These are phyloP conservation scores for Arachnomyces sp. DNA, from an alignment of 2,329 filamentous ascomycete species.

Conservation along the genomic window DNA sequence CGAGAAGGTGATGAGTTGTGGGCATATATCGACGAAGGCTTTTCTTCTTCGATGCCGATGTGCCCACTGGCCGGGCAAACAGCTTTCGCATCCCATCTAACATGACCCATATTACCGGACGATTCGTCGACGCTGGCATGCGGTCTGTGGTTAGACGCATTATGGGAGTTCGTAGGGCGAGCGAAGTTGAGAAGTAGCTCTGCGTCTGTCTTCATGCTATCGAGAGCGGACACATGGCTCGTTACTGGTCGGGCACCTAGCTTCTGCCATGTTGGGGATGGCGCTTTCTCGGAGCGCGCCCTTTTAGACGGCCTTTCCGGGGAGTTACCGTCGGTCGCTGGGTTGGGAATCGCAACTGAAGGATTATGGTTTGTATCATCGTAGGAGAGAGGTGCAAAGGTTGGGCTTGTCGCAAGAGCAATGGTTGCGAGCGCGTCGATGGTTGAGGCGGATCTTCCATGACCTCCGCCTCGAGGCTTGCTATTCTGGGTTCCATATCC, in stretches of 20 bases:
- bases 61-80: conserved; percentile 14
- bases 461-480: conserved; percentile 18
- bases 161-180: conserved; percentile 29
- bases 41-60: conserved; percentile 13
- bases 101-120: conserved; percentile 18
- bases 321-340: conserved; percentile 6
- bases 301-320: conserved; percentile 52
- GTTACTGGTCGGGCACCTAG: conserved; percentile 20
- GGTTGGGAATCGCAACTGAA: conserved; percentile 17
- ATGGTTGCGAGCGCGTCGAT: conserved; percentile 45
- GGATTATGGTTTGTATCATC: conserved; percentile 23
- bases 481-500: background rate
- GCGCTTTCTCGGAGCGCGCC: conserved; percentile 51
- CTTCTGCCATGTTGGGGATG: conserved; percentile 32
- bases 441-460: conserved; percentile 39
- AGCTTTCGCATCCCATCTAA: conserved; percentile 17
- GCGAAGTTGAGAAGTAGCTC: conserved; percentile 42
- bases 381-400: conserved; percentile 30
- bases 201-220: conserved; percentile 41
- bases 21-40: conserved; percentile 10
- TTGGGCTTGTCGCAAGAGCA: conserved; percentile 43
- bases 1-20: conserved; percentile 24
- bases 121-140: conserved; percentile 27
- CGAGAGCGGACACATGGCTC: conserved; percentile 25
- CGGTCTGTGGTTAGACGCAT: conserved; percentile 10